phyloP scores from a whole-genome alignment of 768 basidiomycete species.

The Xerocomus brunneocitrinus region DNA sequence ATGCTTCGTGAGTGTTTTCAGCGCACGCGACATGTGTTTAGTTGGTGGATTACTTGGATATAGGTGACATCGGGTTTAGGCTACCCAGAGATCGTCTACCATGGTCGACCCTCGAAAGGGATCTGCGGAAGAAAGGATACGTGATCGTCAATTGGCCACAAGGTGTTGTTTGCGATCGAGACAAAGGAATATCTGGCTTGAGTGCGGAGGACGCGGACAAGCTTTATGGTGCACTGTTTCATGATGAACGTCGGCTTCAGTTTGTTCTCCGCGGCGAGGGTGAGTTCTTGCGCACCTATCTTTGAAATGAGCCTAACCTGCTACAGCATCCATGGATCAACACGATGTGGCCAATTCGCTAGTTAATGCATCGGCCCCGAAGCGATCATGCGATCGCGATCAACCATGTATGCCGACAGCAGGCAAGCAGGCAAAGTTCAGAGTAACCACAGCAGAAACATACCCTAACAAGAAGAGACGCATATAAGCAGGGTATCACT shows the following conservation, averaged over 20 bases:
- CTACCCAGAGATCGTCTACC: slow-evolving; percentile 1
- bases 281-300: neutral
- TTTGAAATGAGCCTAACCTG: too few species aligned
- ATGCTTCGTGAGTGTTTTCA: slow-evolving; percentile 8
- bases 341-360: too few species aligned
- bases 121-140: slow-evolving; percentile 4
- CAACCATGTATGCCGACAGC: too few species aligned
- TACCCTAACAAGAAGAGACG: too few species aligned
- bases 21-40: neutral
- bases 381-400: too few species aligned
- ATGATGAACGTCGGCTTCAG: neutral
- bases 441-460: too few species aligned
- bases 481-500: too few species aligned
- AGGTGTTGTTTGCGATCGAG: neutral
- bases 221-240: slow-evolving; percentile 8
- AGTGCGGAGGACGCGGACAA: slow-evolving; percentile 5
- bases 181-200: slow-evolving; percentile 3
- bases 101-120: slow-evolving; percentile 11
- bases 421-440: too few species aligned
- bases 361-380: too few species aligned
- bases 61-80: slow-evolving; percentile 3
- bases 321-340: too few species aligned
- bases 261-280: neutral
- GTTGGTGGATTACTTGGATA: neutral
- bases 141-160: slow-evolving; percentile 6